Base-by-base conservation (phyloP, 805 yeast species). In the Grigorovia transvaalensis region DNA sequence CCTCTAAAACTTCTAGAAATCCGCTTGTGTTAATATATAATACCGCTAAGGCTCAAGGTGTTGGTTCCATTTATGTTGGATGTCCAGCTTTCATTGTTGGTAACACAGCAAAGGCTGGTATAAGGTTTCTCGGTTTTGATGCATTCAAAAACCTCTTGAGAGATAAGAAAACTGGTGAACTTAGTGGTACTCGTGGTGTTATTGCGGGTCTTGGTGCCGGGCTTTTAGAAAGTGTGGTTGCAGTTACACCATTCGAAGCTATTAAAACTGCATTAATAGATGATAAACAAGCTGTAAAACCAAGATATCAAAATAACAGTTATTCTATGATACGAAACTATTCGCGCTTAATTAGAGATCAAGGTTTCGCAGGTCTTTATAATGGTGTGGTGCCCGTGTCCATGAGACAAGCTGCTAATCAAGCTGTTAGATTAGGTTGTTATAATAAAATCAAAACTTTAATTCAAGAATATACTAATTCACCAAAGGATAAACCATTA, bases 201-300 rank as follows among this genome's bases (percentile, higher is more conserved):
- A 54, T 91, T 35, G 99, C 99, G 1, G 99, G 99, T n/a, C 73
- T 93, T 45, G 97, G 98, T 47, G 99, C 99, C 2, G 99, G 99
- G 41, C 77, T 90, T 46, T 69, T 91, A 54, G 99, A 91, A 66
- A 84, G 95, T 52, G 84, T 89, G 29, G 75, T 90, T 46, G 98
- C 98, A 0, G 96, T 93, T 47, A 91, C 99, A 0, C 99, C 99
- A 2, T 89, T 90, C 51, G 99, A 91, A 69, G 95, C 96, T 40
- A 88, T 91, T 69, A 91, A 91, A 66, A 91, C 98, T 0, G 96
- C 95, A 0, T 76, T 90, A 70, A 93, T 91, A 59, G 99, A 91
- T 71, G 99, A 91, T 66, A 88, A 84, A 58, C 95, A 85, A 68
- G 62, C 84, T 5, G 71, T 79, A 2, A 76, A 74, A 51, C 97